Percentiles rank a stretch among this genome's conserved stretches.
These are phyloP conservation scores for Echinosophora koreensis DNA, from an alignment of 306 rosid genomes.

Conservation along the genomic window DNA sequence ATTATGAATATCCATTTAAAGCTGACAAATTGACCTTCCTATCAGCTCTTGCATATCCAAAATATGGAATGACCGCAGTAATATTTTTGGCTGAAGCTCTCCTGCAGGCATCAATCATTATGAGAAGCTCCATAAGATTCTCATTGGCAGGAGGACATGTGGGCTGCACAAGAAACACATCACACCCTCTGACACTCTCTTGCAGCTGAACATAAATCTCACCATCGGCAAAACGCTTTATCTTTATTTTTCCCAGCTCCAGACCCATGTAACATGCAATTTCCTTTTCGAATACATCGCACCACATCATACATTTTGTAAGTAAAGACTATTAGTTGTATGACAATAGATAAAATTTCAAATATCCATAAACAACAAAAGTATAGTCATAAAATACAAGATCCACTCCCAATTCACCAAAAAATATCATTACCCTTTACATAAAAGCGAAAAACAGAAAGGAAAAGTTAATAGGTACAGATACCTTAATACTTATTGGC, in stretches of 20 bases:
- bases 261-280: conserved; percentile 96
- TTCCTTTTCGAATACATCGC: conserved; percentile 58
- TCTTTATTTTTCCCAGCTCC: conserved; percentile 86
- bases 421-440: neutral
- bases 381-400: neutral
- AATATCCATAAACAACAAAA: conserved; percentile 29
- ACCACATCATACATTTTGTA: conserved; percentile 22
- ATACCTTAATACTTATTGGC: neutral
- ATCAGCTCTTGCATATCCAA: conserved; percentile 98
- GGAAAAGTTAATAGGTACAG: neutral
- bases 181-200: conserved; percentile 98
- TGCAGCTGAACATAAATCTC: conserved; percentile 97
- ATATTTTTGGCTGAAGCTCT: conserved; percentile 97
- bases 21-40: conserved; percentile 69
- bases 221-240: conserved; percentile 95
- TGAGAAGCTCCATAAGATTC: conserved; percentile 93
- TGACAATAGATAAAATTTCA: conserved; percentile 19
- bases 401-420: conserved; percentile 1
- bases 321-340: neutral
- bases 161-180: conserved; percentile 94
- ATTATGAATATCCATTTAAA: conserved; percentile 5
- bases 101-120: conserved; percentile 95
- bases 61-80: conserved; percentile 94
- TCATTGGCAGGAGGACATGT: conserved; percentile 99
- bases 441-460: neutral